Evolutionary conservation across 1,139 yeast species (phyloP).

Genomic region (Candida dubliniensis): DNA sequence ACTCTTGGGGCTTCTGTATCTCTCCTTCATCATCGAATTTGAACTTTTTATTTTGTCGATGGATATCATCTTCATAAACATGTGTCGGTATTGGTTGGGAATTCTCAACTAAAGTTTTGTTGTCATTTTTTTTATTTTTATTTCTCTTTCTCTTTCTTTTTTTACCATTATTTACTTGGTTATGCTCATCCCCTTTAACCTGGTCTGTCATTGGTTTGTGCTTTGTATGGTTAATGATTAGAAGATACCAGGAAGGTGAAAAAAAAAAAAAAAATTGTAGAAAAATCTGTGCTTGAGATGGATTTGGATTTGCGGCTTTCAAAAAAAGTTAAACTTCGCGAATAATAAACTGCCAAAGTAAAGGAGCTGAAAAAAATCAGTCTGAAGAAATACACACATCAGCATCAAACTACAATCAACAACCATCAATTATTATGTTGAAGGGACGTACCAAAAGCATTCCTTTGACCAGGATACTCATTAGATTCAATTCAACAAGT

Average conservation of each 20-base stretch:
- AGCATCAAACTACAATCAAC: neutral
- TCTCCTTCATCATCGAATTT: slow-evolving; percentile 26
- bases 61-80: slow-evolving; percentile 1
- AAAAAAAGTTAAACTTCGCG: too few species aligned
- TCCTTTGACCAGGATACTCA: neutral
- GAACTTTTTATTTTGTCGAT: slow-evolving; percentile 25
- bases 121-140: slow-evolving; percentile 13
- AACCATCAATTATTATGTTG: slow-evolving; percentile 1
- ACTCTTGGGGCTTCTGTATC: slow-evolving; percentile 3
- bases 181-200: slow-evolving; percentile 8
- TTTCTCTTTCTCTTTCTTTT: slow-evolving; percentile 25
- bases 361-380: too few species aligned
- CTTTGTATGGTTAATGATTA: neutral
- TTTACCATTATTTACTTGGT: slow-evolving; percentile 10
- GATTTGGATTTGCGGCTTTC: too few species aligned
- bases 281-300: too few species aligned
- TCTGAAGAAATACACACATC: too few species aligned
- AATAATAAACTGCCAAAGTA: too few species aligned
- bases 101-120: neutral
- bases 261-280: neutral
- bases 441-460: neutral
- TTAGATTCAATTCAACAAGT: slow-evolving; percentile 12
- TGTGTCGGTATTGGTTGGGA: neutral
- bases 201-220: slow-evolving; percentile 6
- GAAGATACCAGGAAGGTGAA: neutral